A percentile compares a stretch with the other conserved stretches of the same genome.
phyloP scores from a whole-genome alignment of 305 asterid genomes.

The Fraxinus sp. region DNA sequence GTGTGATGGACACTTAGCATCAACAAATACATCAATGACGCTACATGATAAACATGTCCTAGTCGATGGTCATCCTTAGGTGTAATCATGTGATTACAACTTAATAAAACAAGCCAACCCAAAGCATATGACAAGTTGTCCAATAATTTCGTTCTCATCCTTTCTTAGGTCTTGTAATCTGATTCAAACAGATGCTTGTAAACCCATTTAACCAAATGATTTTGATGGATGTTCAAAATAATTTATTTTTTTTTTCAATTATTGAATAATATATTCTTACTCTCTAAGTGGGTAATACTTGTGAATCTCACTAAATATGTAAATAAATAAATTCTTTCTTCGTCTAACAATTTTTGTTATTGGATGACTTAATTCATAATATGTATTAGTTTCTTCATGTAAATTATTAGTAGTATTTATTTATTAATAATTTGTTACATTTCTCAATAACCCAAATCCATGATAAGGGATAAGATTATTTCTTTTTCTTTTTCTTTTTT shows the following conservation, averaged over 20 bases:
- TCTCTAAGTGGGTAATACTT: background rate
- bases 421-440: background rate
- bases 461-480: background rate
- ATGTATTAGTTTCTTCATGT: background rate
- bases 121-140: background rate
- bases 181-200: background rate
- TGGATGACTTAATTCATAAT: background rate
- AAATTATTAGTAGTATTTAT: background rate
- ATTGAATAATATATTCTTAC: background rate
- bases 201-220: background rate
- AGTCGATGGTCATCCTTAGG: background rate
- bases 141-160: background rate
- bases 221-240: background rate
- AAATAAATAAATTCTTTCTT: no score
- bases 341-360: background rate
- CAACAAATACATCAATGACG: background rate
- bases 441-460: background rate
- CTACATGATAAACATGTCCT: background rate
- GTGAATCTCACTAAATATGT: background rate
- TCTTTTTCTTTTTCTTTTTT: background rate
- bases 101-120: background rate
- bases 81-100: background rate
- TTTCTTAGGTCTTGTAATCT: background rate
- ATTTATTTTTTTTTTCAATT: background rate
- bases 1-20: background rate